Evolutionary conservation across 345 rosid genomes (phyloP).

Genomic region (Lepidium didymum): DNA sequence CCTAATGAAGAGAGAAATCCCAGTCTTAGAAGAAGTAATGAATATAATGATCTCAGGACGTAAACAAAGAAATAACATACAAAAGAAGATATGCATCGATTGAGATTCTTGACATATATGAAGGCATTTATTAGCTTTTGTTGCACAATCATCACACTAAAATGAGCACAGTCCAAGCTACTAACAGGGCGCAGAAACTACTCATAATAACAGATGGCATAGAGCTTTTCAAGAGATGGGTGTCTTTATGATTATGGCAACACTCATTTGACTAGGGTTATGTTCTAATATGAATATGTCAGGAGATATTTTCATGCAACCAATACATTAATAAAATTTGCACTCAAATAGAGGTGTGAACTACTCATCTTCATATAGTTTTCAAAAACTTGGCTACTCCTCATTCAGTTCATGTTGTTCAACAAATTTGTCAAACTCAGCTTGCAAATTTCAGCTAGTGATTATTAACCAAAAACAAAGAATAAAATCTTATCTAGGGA

Average conservation of each 20-base stretch:
- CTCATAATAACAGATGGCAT: neutral
- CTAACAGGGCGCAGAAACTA: neutral
- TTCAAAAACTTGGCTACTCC: neutral
- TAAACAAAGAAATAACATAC: neutral
- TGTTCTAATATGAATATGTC: neutral
- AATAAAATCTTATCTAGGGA: neutral
- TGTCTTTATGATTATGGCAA: neutral
- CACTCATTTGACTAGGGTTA: neutral
- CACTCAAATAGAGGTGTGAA: neutral
- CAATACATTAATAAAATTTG: neutral
- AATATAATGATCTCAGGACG: neutral
- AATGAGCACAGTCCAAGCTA: constrained; percentile 36
- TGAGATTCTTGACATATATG: constrained; percentile 39
- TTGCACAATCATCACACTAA: neutral
- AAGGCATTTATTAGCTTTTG: constrained; percentile 11
- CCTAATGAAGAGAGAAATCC: constrained; percentile 37
- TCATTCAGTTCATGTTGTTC: neutral
- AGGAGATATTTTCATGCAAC: neutral
- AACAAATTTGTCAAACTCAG: neutral
- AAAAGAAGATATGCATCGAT: neutral
- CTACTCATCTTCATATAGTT: neutral
- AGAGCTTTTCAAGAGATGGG: neutral
- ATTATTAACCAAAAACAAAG: too few species aligned
- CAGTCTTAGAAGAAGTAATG: constrained; percentile 1
- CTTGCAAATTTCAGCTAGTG: neutral